phyloP scores from a whole-genome alignment of 495 filamentous ascomycete species.

The Podospora appendiculata region DNA sequence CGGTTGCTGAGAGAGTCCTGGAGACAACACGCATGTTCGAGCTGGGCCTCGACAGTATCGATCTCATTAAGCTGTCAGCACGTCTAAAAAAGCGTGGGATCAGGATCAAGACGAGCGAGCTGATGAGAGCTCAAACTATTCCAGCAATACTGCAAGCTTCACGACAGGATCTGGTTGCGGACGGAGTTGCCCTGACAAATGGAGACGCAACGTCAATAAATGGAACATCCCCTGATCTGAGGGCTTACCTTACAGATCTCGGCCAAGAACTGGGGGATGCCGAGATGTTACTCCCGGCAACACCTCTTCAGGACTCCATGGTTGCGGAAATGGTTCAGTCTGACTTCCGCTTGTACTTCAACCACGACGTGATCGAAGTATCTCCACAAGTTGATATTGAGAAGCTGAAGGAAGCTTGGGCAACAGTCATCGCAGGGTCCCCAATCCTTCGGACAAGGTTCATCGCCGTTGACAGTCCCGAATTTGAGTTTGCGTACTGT shows the following conservation, averaged over 20 bases:
- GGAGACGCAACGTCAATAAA: background rate
- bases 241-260: background rate
- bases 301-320: conserved; percentile 78
- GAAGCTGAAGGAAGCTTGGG: conserved; percentile 53
- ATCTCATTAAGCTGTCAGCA: conserved; percentile 60
- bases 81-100: conserved; percentile 53
- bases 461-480: conserved; percentile 48
- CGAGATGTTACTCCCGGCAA: conserved; percentile 52
- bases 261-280: conserved; percentile 19
- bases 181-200: background rate
- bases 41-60: conserved; percentile 63
- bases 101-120: conserved; percentile 52
- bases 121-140: conserved; percentile 65
- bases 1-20: conserved; percentile 39
- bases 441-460: conserved; percentile 75
- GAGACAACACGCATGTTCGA: conserved; percentile 52
- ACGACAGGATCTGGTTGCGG: background rate
- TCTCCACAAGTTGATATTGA: conserved; percentile 37
- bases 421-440: conserved; percentile 43
- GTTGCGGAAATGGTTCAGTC: conserved; percentile 66
- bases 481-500: conserved; percentile 49
- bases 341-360: conserved; percentile 65
- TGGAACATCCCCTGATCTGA: background rate
- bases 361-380: conserved; percentile 61
- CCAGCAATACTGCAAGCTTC: background rate